Evolutionary conservation across 345 rosid genomes (phyloP).

Genomic region (Draba incana): DNA sequence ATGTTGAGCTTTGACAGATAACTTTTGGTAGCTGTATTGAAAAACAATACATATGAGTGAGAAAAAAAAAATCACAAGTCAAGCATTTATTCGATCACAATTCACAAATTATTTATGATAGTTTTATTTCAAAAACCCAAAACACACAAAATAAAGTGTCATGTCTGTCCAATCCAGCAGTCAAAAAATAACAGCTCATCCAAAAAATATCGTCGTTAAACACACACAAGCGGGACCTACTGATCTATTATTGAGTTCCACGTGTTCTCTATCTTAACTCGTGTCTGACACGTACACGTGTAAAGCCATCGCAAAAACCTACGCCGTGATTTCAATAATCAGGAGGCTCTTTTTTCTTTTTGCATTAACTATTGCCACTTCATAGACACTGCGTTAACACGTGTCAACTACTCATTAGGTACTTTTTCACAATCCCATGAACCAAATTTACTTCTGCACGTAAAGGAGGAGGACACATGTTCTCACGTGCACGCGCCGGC

Average conservation of each 20-base stretch:
- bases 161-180: conserved; percentile 30
- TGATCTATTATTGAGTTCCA: conserved; percentile 32
- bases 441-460: conserved; percentile 33
- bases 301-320: conserved; percentile 22
- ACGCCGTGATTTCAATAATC: conserved; percentile 43
- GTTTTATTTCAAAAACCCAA: neutral
- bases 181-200: conserved; percentile 40
- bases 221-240: conserved; percentile 29
- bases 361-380: conserved; percentile 29
- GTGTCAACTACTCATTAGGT: conserved; percentile 10
- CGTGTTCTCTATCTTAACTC: conserved; percentile 30
- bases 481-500: conserved; percentile 23
- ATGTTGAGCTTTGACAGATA: conserved; percentile 22
- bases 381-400: conserved; percentile 9
- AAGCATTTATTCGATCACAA: conserved; percentile 24
- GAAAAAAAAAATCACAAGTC: conserved; percentile 10
- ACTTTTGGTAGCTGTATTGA: conserved; percentile 18
- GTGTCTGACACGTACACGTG: conserved; percentile 31
- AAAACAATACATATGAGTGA: neutral
- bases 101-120: neutral
- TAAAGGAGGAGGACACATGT: conserved; percentile 19
- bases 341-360: conserved; percentile 22
- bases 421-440: conserved; percentile 22
- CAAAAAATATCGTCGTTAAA: conserved; percentile 3
- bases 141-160: neutral